Evolutionary conservation across 441 rosid species (phyloP).

Genomic region (Populus hybrid): DNA sequence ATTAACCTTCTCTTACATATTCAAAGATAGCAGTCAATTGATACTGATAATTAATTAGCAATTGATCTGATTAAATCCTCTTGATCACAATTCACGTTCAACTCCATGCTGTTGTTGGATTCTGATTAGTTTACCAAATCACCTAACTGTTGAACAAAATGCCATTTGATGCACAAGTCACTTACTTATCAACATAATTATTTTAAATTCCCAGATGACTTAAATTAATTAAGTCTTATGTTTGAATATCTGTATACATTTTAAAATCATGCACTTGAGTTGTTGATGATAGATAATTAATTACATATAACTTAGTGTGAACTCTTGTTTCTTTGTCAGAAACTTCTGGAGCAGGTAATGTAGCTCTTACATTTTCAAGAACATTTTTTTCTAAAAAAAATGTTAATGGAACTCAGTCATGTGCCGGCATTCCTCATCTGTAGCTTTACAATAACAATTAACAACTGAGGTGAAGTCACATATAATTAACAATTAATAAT

Average conservation of each 20-base stretch:
- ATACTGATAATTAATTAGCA: background rate
- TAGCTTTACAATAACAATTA: background rate
- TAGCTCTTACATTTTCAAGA: background rate
- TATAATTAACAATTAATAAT: too few species aligned
- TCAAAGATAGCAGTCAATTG: background rate
- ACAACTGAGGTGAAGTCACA: background rate
- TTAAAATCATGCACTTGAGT: background rate
- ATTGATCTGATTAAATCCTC: background rate
- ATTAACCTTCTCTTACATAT: background rate
- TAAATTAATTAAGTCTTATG: background rate
- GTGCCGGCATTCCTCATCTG: background rate
- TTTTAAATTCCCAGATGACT: background rate
- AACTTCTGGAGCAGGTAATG: background rate
- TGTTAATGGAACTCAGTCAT: background rate
- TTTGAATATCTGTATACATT: background rate
- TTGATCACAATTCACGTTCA: background rate
- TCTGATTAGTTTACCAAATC: constrained; percentile 11
- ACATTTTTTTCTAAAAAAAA: too few species aligned
- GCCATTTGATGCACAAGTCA: background rate
- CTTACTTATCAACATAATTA: background rate
- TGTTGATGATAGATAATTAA: background rate
- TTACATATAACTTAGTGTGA: background rate
- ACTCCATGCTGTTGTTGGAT: background rate
- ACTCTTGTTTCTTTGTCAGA: background rate
- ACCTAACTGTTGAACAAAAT: constrained; percentile 2